These are phyloP conservation scores for Coelastrella sp. DNA, from an alignment of 139 green algal species.

Conservation along the genomic window DNA sequence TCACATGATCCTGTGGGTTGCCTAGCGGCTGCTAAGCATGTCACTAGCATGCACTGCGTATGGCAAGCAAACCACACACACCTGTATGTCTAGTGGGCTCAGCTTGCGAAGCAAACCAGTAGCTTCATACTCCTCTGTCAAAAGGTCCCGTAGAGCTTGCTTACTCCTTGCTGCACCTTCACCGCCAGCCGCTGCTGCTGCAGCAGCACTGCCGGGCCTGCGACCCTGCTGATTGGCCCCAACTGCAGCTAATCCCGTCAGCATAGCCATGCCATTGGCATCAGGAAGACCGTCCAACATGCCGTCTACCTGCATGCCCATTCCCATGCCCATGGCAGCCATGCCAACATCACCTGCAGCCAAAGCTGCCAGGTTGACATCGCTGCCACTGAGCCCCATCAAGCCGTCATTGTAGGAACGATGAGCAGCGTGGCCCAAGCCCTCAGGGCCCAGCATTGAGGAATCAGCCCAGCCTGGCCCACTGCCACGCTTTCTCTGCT, in stretches of 20 bases:
- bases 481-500: constrained; percentile 34
- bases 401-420: neutral
- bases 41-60: too few species aligned
- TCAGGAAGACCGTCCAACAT: neutral
- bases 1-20: too few species aligned
- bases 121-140: constrained; percentile 72
- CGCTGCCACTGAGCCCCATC: constrained; percentile 19
- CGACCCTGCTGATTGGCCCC: neutral
- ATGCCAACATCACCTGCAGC: constrained; percentile 5
- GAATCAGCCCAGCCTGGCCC: neutral
- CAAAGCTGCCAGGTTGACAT: constrained; percentile 11
- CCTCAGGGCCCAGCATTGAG: neutral
- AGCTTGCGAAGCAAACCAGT: constrained; percentile 68
- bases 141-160: constrained; percentile 60
- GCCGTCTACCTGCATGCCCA: constrained; percentile 24
- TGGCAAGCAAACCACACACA: neutral
- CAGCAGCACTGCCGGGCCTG: neutral
- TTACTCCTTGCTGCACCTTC: constrained; percentile 17
- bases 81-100: constrained; percentile 68
- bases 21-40: too few species aligned
- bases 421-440: neutral
- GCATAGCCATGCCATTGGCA: neutral
- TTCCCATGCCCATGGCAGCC: constrained; percentile 2
- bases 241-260: neutral
- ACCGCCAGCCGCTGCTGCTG: constrained; percentile 3